Base-by-base conservation (phyloP, 139 green algal genomes). In the Chlorella sp. region DNA sequence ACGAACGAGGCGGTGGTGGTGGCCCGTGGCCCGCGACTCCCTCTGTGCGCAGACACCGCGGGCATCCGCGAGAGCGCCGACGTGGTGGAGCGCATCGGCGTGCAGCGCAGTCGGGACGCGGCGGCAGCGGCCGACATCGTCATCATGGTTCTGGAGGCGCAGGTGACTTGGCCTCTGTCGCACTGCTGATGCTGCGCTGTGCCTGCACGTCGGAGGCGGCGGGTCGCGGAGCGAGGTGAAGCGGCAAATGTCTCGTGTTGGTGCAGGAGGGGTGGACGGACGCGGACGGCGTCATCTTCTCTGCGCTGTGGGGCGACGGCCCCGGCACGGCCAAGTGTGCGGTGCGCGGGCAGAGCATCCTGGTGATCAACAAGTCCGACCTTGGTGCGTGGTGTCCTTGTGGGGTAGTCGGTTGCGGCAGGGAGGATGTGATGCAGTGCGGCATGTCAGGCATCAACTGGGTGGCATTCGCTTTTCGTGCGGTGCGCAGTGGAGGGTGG, bases 301-400 rank as follows among this genome's bases (percentile, higher is more conserved):
- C 63, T 1, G 62, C 70, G 20, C 61, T 93, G 29, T 90, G 85
- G 77, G 84, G 84, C 5, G 51, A 80, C 31, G 82, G 79, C 14
- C 66, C 81, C 20, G 77, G 76, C 36, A 82, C 62, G 29, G 2
- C 36, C 10, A n/a, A 22, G 2, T 85, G 80, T 65, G 49, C 69
- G 30, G 82, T 86, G 42, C 77, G 78, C 42, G 82, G 82, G 1
- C 72, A 81, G 24, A 70, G 82, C 1, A 70, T 98, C 33, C 83
- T 98, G 49, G 90, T 97, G 17, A 75, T 86, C 22, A 98, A 98
- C 84, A 98, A 98, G 77, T 72, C 60, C 2, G 94, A 98, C 78
- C 80, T 93, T 26, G 74, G 49, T n/a, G n/a, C n/a, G n/a, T n/a
- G n/a, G n/a, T n/a, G n/a, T n/a, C n/a, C n/a, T n/a, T n/a, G n/a